Conservation (phyloP, 2,329 filamentous ascomycete species). For the Aureobasidium sp. region DNA sequence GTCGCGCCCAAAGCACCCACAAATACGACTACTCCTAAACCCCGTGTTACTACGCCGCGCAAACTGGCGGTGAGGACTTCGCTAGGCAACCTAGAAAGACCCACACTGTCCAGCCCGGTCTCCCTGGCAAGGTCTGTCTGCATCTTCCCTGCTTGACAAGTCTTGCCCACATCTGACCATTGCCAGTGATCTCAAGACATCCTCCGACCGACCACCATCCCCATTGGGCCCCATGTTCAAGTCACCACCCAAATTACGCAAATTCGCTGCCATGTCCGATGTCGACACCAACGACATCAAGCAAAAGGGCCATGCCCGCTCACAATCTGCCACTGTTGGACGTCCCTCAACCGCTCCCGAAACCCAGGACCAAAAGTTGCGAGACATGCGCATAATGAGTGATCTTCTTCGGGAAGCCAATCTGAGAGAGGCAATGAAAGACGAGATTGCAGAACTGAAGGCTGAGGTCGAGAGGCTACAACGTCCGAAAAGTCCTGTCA, state of each 20-base stretch:
- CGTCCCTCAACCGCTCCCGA: constrained; percentile 17
- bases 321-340: constrained; percentile 14
- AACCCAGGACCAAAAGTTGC: constrained; percentile 16
- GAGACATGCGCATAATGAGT: constrained; percentile 20
- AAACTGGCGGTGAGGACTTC: constrained; percentile 12
- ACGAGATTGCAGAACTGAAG: constrained; percentile 16
- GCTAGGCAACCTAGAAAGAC: background rate
- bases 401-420: constrained; percentile 19
- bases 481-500: constrained; percentile 6
- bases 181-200: background rate
- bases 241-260: constrained; percentile 15
- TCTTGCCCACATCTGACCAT: background rate
- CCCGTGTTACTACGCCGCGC: background rate
- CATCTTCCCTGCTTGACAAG: too few relatives aligned
- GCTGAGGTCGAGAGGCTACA: constrained; percentile 17
- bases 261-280: constrained; percentile 13
- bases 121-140: background rate
- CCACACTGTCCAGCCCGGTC: constrained; percentile 1
- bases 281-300: constrained; percentile 17
- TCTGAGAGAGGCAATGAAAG: constrained; percentile 14
- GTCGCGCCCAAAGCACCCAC: background rate
- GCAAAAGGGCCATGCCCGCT: constrained; percentile 15
- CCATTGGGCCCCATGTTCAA: constrained; percentile 2
- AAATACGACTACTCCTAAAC: background rate
- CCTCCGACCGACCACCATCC: background rate